Evolutionary conservation across 345 rosid species (phyloP).

Genomic region (Moricandia arvensis): DNA sequence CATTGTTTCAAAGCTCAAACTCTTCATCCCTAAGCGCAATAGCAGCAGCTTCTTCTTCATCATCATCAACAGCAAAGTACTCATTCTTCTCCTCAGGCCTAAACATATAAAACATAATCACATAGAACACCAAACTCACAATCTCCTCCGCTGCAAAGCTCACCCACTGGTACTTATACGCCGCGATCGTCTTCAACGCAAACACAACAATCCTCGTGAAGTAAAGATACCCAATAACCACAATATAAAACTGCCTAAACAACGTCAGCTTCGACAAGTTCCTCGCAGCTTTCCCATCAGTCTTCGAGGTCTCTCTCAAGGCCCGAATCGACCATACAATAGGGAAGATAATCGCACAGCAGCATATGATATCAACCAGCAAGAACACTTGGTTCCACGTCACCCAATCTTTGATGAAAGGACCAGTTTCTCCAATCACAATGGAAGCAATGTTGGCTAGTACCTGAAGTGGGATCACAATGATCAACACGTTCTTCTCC

Average conservation of each 20-base stretch:
- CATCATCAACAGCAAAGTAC: conserved; percentile 80
- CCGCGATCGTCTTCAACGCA: conserved; percentile 79
- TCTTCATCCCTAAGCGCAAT: conserved; percentile 72
- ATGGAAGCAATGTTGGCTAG: conserved; percentile 83
- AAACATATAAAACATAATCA: conserved; percentile 83
- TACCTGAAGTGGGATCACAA: conserved; percentile 95
- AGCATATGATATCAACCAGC: conserved; percentile 84
- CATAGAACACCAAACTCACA: conserved; percentile 75
- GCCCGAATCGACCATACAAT: conserved; percentile 95
- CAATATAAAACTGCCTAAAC: conserved; percentile 88
- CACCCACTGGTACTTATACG: conserved; percentile 95
- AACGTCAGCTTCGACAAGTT: conserved; percentile 81
- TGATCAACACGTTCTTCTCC: conserved; percentile 95
- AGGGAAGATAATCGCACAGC: conserved; percentile 94
- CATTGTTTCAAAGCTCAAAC: conserved; percentile 65
- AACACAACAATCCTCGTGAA: conserved; percentile 91
- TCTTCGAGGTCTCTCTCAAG: conserved; percentile 80
- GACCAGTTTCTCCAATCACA: conserved; percentile 94
- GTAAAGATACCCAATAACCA: conserved; percentile 85
- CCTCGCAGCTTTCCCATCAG: conserved; percentile 91
- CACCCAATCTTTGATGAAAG: conserved; percentile 82
- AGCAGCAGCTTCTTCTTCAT: conserved; percentile 92
- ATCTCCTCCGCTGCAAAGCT: conserved; percentile 85
- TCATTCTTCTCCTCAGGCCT: conserved; percentile 92
- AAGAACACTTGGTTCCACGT: conserved; percentile 95